A percentile compares a stretch with the other conserved stretches of the same genome.
These are phyloP conservation scores for Plectosphaerella cucumerina DNA, from an alignment of 2,329 filamentous ascomycete genomes.

Conservation along the genomic window DNA sequence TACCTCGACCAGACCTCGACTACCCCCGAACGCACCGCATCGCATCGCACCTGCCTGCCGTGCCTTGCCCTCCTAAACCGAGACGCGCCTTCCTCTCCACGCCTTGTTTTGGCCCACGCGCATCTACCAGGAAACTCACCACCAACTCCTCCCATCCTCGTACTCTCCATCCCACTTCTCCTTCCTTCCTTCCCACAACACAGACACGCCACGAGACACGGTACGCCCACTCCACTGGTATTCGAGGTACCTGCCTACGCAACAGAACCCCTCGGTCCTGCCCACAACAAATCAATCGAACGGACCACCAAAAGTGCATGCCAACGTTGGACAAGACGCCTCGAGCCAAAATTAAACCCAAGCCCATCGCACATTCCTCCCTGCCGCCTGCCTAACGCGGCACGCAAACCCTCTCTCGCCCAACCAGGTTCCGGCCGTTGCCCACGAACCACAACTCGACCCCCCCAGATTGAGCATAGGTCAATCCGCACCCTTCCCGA, in stretches of 20 bases:
- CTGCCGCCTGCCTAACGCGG: not conserved
- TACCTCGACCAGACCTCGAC: slow-evolving; percentile 3
- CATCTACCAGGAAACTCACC: too few species aligned
- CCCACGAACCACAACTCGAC: slow-evolving; percentile 42
- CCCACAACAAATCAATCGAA: not conserved
- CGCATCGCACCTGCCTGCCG: not conserved
- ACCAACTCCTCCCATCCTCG: not conserved
- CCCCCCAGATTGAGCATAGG: slow-evolving; percentile 63
- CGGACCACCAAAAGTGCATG: slow-evolving; percentile 18
- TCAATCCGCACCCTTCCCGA: slow-evolving; percentile 62
- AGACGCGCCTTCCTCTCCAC: too few species aligned
- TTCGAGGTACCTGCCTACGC: slow-evolving; percentile 6
- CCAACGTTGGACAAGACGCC: slow-evolving; percentile 22
- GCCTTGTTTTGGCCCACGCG: too few species aligned
- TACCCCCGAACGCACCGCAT: not conserved
- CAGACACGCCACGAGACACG: not conserved
- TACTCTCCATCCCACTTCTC: too few species aligned
- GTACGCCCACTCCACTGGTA: not conserved
- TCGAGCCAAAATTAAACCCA: slow-evolving; percentile 34
- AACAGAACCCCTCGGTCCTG: slow-evolving; percentile 3
- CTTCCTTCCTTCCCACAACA: too few species aligned
- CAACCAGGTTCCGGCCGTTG: slow-evolving; percentile 44
- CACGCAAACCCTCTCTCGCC: slow-evolving; percentile 18
- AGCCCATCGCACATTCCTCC: slow-evolving; percentile 32
- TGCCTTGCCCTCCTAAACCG: not conserved